phyloP scores from a whole-genome alignment of 2,329 filamentous ascomycete genomes.

The Nemania sp. region DNA sequence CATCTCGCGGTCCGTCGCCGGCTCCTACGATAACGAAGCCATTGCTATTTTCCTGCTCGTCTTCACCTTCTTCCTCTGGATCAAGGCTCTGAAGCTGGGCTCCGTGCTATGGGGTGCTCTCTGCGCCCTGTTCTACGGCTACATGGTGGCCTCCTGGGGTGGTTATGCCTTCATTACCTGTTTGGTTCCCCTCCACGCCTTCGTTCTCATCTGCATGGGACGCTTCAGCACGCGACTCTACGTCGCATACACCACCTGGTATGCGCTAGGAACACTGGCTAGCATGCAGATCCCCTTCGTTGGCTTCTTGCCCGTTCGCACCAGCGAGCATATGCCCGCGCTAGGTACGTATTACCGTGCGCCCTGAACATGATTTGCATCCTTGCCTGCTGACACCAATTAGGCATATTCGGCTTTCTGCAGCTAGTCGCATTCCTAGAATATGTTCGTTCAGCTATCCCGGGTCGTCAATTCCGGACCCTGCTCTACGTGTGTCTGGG shows the following conservation, averaged over 20 bases:
- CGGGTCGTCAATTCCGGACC: conserved; percentile 91
- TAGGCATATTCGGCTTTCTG: conserved; percentile 92
- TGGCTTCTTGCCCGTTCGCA: conserved; percentile 93
- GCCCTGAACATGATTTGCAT: neutral
- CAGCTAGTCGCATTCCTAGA: conserved; percentile 93
- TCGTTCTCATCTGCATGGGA: conserved; percentile 95
- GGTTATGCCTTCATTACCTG: conserved; percentile 99
- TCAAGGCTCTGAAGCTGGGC: conserved; percentile 95
- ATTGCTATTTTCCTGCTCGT: conserved; percentile 99
- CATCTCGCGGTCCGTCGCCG: conserved; percentile 95
- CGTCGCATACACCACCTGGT: conserved; percentile 98
- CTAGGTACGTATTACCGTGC: conserved; percentile 63
- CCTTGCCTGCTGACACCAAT: conserved; percentile 17
- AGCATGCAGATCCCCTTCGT: conserved; percentile 99
- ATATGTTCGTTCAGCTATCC: conserved; percentile 84
- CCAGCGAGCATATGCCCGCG: conserved; percentile 97
- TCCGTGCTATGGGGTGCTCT: conserved; percentile 96
- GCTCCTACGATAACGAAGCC: conserved; percentile 98
- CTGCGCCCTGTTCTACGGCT: conserved; percentile 95
- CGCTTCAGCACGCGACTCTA: conserved; percentile 92
- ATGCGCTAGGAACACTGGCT: conserved; percentile 89
- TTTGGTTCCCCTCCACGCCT: conserved; percentile 88
- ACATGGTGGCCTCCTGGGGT: conserved; percentile 99
- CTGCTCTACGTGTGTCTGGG: conserved; percentile 79
- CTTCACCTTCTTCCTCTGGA: conserved; percentile 98